Evolutionary conservation across 768 basidiomycete genomes (phyloP), one percentile per base, ranked within the genome.

Genomic region (Boletus tylopilopsis): DNA sequence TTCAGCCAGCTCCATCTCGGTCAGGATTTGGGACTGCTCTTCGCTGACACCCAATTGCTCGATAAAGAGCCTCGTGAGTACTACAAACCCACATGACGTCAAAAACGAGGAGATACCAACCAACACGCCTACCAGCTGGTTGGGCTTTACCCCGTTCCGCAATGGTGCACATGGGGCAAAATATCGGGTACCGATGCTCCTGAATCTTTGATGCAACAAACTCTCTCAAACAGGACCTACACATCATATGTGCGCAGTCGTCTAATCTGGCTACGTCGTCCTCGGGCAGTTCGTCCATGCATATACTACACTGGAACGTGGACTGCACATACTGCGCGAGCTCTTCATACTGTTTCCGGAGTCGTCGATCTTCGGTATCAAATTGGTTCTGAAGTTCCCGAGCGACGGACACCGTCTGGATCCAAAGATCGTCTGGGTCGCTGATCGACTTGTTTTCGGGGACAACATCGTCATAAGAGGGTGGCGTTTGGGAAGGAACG

Each of bases 151-250:
- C 49, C 10, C 52, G 58, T 24, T 65, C 59, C 15, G 69, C 62
- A 13, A 47, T 38, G 6, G 69, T 64, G 51, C 85, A 87, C 27
- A 75, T 56, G 1, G 85, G 85, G 61, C 85, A 87, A 12, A 76
- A 58, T 25, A 87, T 77, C 5, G 85, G 85, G 41, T 76, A 85
- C 10, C 73, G 73, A 45, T 73, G 73, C 30, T 81, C 79, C 15
- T 70, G 67, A 18, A 86, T 68, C 62, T 76, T 77, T 6, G 73
- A 67, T 24, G 56, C 56, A 12, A 77, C 65, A 43, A 78, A 75
- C 5, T 51, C 53, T 45, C 61, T 67, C 42, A 84, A 53, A 57
- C 85, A 87, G 2, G 66, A 60, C 42, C 78, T 69, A 62, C 85
- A 87, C 59, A 79, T 77, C 15, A 50, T 52, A 56, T 87, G 84